Conservation (phyloP, 352 stramenopile genomes). For the Ochromonadaceae sp. region DNA sequence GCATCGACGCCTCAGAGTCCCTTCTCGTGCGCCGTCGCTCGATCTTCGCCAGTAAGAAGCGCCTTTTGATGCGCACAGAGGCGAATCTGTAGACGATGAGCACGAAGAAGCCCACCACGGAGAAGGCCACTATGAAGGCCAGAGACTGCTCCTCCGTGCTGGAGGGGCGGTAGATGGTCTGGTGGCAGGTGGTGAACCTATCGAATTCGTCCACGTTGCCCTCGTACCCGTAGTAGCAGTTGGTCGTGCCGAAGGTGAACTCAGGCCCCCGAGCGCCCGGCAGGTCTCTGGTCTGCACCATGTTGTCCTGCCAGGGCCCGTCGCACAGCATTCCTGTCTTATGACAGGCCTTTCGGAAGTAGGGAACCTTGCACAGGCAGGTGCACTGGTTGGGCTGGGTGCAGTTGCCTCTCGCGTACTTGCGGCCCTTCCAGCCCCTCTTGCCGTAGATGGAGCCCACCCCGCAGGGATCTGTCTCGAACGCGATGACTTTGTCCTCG, state of each 20-base stretch:
- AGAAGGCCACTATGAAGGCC: slow-evolving; percentile 35
- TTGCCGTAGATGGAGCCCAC: neutral
- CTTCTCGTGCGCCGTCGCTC: slow-evolving; percentile 56
- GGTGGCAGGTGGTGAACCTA: slow-evolving; percentile 74
- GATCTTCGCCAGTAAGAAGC: slow-evolving; percentile 66
- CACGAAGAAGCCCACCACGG: slow-evolving; percentile 43
- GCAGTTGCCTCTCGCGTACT: slow-evolving; percentile 72
- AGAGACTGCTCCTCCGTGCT: slow-evolving; percentile 48
- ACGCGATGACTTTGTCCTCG: slow-evolving; percentile 65
- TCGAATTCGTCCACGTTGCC: slow-evolving; percentile 67
- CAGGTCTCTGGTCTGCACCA: slow-evolving; percentile 35
- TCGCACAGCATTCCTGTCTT: slow-evolving; percentile 54
- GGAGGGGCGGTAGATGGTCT: slow-evolving; percentile 79
- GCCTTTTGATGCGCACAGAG: slow-evolving; percentile 50
- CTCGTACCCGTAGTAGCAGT: slow-evolving; percentile 80
- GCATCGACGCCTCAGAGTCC: slow-evolving; percentile 18
- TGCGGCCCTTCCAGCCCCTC: slow-evolving; percentile 40
- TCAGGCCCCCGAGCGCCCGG: slow-evolving; percentile 35
- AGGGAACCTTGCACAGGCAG: slow-evolving; percentile 66
- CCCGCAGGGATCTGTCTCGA: slow-evolving; percentile 81
- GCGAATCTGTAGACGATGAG: slow-evolving; percentile 64
- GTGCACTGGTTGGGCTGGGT: slow-evolving; percentile 69
- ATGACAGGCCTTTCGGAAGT: slow-evolving; percentile 47
- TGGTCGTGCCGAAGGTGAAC: slow-evolving; percentile 70
- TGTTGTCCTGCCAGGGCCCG: slow-evolving; percentile 42